These are phyloP conservation scores for Yueomyces sp. DNA, from an alignment of 1,139 yeast species.

Conservation along the genomic window DNA sequence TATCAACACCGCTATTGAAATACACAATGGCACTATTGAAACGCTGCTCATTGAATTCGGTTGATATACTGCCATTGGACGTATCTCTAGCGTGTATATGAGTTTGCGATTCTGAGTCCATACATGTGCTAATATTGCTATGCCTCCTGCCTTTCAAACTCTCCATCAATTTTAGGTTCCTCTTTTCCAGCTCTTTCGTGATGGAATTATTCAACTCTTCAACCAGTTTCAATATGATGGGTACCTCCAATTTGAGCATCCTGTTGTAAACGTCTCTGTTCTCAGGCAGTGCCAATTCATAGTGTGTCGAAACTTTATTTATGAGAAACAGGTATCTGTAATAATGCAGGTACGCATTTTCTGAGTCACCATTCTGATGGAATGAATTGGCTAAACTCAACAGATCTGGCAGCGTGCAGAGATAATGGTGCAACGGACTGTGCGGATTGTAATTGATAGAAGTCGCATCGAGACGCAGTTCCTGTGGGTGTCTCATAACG, in stretches of 20 bases:
- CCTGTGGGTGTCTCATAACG: neutral
- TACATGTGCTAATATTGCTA: no score
- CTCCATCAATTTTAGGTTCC: no score
- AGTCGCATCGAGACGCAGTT: neutral
- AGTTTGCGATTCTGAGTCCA: no score
- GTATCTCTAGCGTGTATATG: no score
- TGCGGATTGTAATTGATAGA: neutral
- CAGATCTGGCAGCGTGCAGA: neutral
- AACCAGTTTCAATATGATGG: constrained; percentile 17
- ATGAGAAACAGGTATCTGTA: constrained; percentile 22
- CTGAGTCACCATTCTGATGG: constrained; percentile 4
- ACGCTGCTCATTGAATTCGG: no score
- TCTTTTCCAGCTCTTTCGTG: constrained; percentile 10
- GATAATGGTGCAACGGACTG: neutral
- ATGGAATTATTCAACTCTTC: constrained; percentile 16
- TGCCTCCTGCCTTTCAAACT: no score
- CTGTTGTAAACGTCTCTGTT: constrained; percentile 17
- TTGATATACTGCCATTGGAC: no score
- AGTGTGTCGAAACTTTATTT: constrained; percentile 20
- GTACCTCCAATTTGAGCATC: constrained; percentile 20
- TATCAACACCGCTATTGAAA: no score
- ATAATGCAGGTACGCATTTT: constrained; percentile 17
- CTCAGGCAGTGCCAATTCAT: constrained; percentile 7
- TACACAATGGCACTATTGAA: no score
- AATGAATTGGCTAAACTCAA: neutral